Evolutionary conservation across 1,139 yeast species (phyloP).

Genomic region (Pichia sp.): DNA sequence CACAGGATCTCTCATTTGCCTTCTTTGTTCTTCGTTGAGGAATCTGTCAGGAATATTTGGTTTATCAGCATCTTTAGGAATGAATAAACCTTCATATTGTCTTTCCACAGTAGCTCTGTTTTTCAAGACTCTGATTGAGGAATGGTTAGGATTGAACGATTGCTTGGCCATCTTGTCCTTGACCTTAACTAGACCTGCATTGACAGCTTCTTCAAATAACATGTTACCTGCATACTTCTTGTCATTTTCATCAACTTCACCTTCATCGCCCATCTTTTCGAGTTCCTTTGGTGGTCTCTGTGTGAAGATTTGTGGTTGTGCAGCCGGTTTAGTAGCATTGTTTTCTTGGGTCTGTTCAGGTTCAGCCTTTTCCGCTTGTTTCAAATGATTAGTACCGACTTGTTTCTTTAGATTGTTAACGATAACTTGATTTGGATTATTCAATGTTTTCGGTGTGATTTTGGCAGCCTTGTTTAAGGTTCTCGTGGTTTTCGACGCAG

Average conservation of each 20-base stretch:
- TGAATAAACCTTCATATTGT: slow-evolving; percentile 21
- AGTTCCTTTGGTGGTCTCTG: slow-evolving; percentile 20
- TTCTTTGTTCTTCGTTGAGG: slow-evolving; percentile 18
- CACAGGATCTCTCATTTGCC: slow-evolving; percentile 8
- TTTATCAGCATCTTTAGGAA: slow-evolving; percentile 19
- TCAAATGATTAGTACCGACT: background rate
- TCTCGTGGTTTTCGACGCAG: slow-evolving; percentile 18
- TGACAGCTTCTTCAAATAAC: slow-evolving; percentile 19
- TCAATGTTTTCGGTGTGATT: background rate
- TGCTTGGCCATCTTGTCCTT: slow-evolving; percentile 10
- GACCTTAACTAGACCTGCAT: slow-evolving; percentile 18
- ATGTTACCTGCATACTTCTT: slow-evolving; percentile 6
- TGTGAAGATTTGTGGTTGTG: slow-evolving; percentile 19
- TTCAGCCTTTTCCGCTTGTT: background rate
- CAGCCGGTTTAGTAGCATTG: no score
- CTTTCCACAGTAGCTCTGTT: slow-evolving; percentile 20
- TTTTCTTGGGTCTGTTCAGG: no score
- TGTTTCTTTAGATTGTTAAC: slow-evolving; percentile 9
- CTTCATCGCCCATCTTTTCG: slow-evolving; percentile 16
- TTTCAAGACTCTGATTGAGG: slow-evolving; percentile 18
- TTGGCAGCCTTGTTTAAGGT: slow-evolving; percentile 8
- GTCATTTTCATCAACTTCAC: background rate
- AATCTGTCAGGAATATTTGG: slow-evolving; percentile 23
- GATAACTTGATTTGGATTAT: slow-evolving; percentile 4
- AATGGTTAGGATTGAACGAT: slow-evolving; percentile 18